Evolutionary conservation across 2,329 filamentous ascomycete species (phyloP).

Genomic region (Cladosporium cucumerinum): DNA sequence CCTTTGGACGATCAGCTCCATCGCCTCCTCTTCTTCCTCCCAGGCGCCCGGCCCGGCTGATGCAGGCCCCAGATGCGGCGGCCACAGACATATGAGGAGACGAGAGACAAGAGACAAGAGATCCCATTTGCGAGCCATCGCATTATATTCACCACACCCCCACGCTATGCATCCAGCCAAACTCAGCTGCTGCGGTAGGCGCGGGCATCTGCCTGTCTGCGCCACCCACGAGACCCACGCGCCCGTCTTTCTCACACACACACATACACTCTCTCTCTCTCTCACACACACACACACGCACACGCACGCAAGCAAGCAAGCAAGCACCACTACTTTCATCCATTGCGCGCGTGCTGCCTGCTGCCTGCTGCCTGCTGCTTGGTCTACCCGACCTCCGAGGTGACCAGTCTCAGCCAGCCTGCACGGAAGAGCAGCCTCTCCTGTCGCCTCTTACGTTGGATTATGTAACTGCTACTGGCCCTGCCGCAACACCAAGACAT

Average conservation of each 20-base stretch:
- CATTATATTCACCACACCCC: background rate
- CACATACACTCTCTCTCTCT: no score
- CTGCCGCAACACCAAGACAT: background rate
- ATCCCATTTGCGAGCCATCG: background rate
- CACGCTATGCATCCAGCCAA: slow-evolving; percentile 6
- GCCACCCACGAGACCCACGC: background rate
- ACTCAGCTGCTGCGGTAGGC: slow-evolving; percentile 12
- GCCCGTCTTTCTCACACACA: background rate
- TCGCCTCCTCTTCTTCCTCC: no score
- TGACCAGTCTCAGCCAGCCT: background rate
- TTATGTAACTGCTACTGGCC: background rate
- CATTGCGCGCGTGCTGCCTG: slow-evolving; percentile 10
- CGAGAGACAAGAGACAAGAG: background rate
- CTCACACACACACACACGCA: no score
- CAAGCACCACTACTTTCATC: background rate
- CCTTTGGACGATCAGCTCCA: background rate
- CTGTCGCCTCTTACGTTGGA: background rate
- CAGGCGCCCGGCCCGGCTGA: slow-evolving; percentile 2
- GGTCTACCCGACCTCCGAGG: background rate
- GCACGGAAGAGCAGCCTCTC: background rate
- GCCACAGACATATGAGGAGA: background rate
- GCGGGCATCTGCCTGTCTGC: background rate
- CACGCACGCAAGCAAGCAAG: no score
- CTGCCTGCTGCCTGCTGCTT: no score
- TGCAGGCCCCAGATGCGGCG: background rate